Percentiles rank a stretch among this genome's conserved stretches.
Evolutionary conservation across 306 rosid species (phyloP).

Genomic region (Fagus crenata): DNA sequence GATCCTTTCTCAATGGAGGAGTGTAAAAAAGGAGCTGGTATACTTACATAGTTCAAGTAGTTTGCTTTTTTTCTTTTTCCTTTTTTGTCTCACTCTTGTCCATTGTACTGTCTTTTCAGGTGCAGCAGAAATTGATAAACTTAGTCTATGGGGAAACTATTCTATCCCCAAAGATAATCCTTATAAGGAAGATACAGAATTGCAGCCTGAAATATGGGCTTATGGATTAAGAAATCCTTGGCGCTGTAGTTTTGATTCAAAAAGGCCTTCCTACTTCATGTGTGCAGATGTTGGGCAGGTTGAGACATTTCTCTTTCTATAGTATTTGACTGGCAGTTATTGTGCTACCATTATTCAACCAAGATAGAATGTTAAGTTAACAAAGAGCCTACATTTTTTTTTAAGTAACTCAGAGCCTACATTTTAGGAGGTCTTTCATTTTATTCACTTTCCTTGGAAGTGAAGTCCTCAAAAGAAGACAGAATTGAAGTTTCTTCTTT

Average conservation of each 20-base stretch:
- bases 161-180: slow-evolving; percentile 91
- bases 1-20: slow-evolving; percentile 5
- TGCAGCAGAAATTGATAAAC: slow-evolving; percentile 58
- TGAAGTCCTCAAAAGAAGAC: background rate
- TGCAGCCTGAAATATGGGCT: slow-evolving; percentile 90
- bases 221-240: slow-evolving; percentile 89
- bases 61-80: background rate
- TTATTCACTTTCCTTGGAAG: background rate
- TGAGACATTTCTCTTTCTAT: slow-evolving; percentile 20
- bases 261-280: slow-evolving; percentile 76
- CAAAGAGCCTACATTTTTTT: background rate
- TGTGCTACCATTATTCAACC: slow-evolving; percentile 11
- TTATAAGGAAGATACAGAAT: slow-evolving; percentile 52
- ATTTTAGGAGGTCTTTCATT: background rate
- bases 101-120: slow-evolving; percentile 45
- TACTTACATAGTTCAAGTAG: background rate
- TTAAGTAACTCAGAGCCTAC: background rate
- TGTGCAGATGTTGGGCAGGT: slow-evolving; percentile 95
- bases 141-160: slow-evolving; percentile 87
- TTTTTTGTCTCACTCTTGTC: slow-evolving; percentile 12
- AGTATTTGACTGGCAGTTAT: background rate
- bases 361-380: background rate
- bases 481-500: background rate
- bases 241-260: slow-evolving; percentile 96
- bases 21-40: background rate